phyloP scores from a whole-genome alignment of 1,139 yeast genomes.

The Lodderomyces elongisporus region DNA sequence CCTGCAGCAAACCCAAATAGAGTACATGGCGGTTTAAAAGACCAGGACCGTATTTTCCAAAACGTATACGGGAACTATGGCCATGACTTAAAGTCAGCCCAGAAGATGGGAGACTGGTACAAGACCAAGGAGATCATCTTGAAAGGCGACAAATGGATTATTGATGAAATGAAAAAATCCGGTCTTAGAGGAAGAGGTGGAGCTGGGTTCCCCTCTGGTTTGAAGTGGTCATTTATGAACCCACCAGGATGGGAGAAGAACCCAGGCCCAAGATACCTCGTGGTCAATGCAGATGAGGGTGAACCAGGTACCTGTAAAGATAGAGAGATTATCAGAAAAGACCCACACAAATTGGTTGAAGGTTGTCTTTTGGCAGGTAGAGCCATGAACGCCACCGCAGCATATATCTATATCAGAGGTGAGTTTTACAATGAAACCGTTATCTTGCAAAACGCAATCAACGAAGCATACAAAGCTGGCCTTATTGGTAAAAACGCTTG shows the following conservation, averaged over 20 bases:
- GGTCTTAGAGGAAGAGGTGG: slow-evolving; percentile 92
- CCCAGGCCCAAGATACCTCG: slow-evolving; percentile 77
- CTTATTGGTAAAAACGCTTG: slow-evolving; percentile 78
- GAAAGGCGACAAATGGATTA: slow-evolving; percentile 85
- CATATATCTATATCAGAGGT: slow-evolving; percentile 84
- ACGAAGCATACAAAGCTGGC: slow-evolving; percentile 80
- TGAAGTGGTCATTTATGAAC: slow-evolving; percentile 90
- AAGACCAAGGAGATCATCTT: slow-evolving; percentile 78
- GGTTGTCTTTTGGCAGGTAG: slow-evolving; percentile 85
- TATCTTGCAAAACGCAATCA: slow-evolving; percentile 69
- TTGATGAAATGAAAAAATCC: slow-evolving; percentile 76
- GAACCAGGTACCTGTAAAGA: slow-evolving; percentile 94
- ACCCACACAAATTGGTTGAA: slow-evolving; percentile 84
- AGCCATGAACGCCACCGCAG: slow-evolving; percentile 91
- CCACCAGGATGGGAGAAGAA: slow-evolving; percentile 94
- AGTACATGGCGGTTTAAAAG: slow-evolving; percentile 70
- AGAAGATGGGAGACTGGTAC: slow-evolving; percentile 85
- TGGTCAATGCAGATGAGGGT: slow-evolving; percentile 89
- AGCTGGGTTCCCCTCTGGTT: slow-evolving; percentile 88
- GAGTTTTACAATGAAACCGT: slow-evolving; percentile 80
- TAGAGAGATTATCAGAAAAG: slow-evolving; percentile 83
- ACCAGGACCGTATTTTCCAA: slow-evolving; percentile 82
- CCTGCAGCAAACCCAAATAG: slow-evolving; percentile 51
- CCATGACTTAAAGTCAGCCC: slow-evolving; percentile 65
- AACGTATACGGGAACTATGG: slow-evolving; percentile 74